Evolutionary conservation across 768 basidiomycete species (phyloP), one percentile per base, ranked within the genome.

Genomic region (Pulveroboletus sp.): DNA sequence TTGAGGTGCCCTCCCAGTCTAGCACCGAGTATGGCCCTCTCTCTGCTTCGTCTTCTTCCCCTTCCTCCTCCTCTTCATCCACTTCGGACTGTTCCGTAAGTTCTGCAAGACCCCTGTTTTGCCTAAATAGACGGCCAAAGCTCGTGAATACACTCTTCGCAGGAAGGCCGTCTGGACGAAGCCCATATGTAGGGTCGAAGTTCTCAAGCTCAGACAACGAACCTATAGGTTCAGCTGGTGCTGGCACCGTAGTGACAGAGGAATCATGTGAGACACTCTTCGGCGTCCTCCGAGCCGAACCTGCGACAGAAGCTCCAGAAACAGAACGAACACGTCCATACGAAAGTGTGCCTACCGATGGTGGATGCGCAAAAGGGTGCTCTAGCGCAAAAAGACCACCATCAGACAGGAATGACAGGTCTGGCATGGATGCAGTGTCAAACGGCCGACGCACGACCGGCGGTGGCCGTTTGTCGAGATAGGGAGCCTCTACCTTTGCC

Each of bases 161-260:
- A 0, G 93, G 93, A 2, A 95, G 73, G 2, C 90, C 89, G 62
- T 97, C 94, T 0, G 93, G 92, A 24, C 95, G 85, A 11, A 98
- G 73, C 14, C 95, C 95, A 62, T 99, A 97, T 0, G 95, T 97
- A 1, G 93, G 95, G 61, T 98, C 95, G 66, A 89, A 96, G 53
- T 89, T 84, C 69, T 96, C 93, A 30, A 93, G 62, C 24, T 75
- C 74, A 6, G 71, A 68, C 48, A 68, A 64, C 46, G 71, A 54
- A 41, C 57, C 53, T 37, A 55, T 49, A 60, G 67, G 33, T 55
- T 69, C 65, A 5, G 49, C 31, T 35, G 37, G 54, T 35, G 56
- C 57, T 52, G 50, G 59, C 52, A 44, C 47, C 17, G 55, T 57
- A 5, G 67, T 54, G 47, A 40, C 51, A 39, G 66, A 39, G n/a